Base-by-base conservation (phyloP, 352 stramenopile species). In the Pythium insidiosum region DNA sequence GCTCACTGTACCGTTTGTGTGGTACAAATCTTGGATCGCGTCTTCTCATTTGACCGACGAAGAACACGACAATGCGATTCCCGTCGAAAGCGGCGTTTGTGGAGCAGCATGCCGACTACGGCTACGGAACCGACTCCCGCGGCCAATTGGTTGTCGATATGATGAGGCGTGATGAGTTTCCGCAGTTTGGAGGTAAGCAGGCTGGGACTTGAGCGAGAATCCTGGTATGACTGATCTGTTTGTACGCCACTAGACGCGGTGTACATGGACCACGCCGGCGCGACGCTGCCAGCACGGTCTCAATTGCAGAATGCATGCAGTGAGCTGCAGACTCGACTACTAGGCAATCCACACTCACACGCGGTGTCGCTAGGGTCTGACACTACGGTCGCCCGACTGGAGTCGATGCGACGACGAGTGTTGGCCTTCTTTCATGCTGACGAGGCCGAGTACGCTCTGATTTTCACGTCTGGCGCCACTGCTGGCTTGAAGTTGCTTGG, bases 391-490 rank as follows among this genome's bases (percentile, higher is more conserved):
- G 58, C 43, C 16, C 63, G 49, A 28, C 55, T 95, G 15, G 72
- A 78, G 6, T 33, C 36, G 12, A 60, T 80, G 9, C 59, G 66
- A 19, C 63, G 61, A 6, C 63, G 69, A n/a, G 49, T 83, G 15
- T 46, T 92, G 22, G 38, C 36, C 7, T 87, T 91, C 50, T 88
- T 93, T 53, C 58, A 66, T 19, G 72, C 76, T 2, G 65, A 50
- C 13, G 66, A 83, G 16, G 56, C 80, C 25, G 68, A 89, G 24
- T 91, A 90, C 52, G 59, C 69, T 28, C 42, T 95, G 15, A 63
- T 95, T n/a, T 94, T 95, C 58, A 95, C 83, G 9, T 86, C 78
- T 4, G 83, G 83, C 2, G 73, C 83, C 11, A 95, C 83, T 2
- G 71, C 74, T 5, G 67, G 70, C 20, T 58, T 95, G 11, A 92